Conservation (phyloP, 1,139 yeast genomes). For the Kluyveromyces marxianus region DNA sequence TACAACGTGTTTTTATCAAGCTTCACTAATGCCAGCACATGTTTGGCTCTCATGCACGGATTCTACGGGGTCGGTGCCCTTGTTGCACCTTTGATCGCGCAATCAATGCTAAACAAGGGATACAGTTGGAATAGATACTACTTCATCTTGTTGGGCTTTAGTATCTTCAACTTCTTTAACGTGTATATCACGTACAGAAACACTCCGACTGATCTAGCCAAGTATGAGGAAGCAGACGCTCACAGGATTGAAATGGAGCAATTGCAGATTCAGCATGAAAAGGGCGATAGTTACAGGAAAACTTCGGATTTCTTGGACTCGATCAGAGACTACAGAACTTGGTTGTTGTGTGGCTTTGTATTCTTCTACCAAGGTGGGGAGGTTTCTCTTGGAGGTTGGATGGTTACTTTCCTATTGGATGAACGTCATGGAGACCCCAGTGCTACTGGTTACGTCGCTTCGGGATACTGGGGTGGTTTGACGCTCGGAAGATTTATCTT, state of each 20-base stretch:
- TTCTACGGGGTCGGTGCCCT: conserved; percentile 4
- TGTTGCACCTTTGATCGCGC: conserved; percentile 2
- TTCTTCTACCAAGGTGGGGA: conserved; percentile 5
- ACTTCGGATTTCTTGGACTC: conserved; percentile 1
- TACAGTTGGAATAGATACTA: background rate
- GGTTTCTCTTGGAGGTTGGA: conserved; percentile 5
- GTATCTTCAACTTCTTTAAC: background rate
- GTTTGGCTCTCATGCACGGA: conserved; percentile 3
- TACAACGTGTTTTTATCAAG: conserved; percentile 3
- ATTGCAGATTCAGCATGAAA: background rate
- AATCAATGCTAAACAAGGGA: conserved; percentile 1
- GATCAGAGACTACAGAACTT: conserved; percentile 3
- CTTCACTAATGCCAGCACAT: conserved; percentile 4
- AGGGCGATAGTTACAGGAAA: conserved; percentile 1
- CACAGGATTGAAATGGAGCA: conserved; percentile 6
- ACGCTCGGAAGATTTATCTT: conserved; percentile 1
- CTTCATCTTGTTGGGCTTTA: conserved; percentile 1
- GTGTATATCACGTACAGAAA: conserved; percentile 1
- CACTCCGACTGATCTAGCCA: conserved; percentile 1
- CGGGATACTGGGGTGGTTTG: conserved; percentile 6
- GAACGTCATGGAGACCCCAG: conserved; percentile 2
- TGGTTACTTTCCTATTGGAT: conserved; percentile 2
- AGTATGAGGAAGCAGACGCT: conserved; percentile 2
- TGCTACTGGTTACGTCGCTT: conserved; percentile 2
- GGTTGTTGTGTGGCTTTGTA: conserved; percentile 3